phyloP scores from a whole-genome alignment of 495 filamentous ascomycete species.

The Symbiotaphrina buchneri region DNA sequence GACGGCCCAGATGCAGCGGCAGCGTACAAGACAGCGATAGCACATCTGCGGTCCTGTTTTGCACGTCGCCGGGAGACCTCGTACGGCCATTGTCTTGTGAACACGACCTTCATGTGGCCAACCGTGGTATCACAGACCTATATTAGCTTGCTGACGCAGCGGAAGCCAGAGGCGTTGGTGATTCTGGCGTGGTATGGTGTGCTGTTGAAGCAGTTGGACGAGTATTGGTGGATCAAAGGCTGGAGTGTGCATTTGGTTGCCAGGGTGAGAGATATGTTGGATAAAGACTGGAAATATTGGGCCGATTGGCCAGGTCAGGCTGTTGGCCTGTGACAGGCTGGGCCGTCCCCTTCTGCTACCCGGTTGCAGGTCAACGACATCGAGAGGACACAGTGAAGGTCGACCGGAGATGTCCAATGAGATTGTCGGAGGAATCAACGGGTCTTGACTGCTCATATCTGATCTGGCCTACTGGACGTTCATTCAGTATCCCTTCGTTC shows the following conservation, averaged over 20 bases:
- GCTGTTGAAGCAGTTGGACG: constrained; percentile 10
- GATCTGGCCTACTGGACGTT: too few relatives aligned
- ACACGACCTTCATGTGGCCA: constrained; percentile 10
- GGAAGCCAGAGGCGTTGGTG: constrained; percentile 10
- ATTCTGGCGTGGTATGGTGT: constrained; percentile 14
- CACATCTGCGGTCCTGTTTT: not conserved
- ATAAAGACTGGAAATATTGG: too few relatives aligned
- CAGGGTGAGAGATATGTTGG: constrained; percentile 7
- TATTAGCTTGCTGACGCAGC: constrained; percentile 7
- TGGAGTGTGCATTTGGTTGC: constrained; percentile 10
- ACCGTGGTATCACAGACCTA: constrained; percentile 10
- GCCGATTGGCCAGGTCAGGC: too few relatives aligned
- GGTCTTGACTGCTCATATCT: too few relatives aligned
- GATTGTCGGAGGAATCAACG: too few relatives aligned
- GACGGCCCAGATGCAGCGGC: not conserved
- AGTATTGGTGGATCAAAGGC: constrained; percentile 16
- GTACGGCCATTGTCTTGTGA: too few relatives aligned
- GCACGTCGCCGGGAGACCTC: not conserved
- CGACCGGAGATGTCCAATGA: too few relatives aligned
- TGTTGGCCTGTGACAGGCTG: too few relatives aligned
- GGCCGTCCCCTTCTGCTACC: too few relatives aligned
- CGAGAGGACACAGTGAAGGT: too few relatives aligned
- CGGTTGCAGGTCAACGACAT: too few relatives aligned
- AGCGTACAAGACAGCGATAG: not conserved
- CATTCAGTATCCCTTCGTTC: too few relatives aligned